Conservation (phyloP, 352 stramenopile genomes). For the Pelagophyceae sp. region DNA sequence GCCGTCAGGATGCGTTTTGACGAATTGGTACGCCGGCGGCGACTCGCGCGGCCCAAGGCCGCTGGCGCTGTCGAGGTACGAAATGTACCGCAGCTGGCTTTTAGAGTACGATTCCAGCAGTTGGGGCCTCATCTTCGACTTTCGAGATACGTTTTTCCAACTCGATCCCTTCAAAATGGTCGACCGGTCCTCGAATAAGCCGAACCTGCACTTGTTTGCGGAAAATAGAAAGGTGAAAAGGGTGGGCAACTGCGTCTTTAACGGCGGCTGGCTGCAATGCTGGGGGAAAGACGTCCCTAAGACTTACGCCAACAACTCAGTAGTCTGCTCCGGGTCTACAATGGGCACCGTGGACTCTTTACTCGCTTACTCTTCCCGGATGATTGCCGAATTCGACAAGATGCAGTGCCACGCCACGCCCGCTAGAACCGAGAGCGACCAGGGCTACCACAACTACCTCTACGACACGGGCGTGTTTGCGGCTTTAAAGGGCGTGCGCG, state of each 20-base stretch:
- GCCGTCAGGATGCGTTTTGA: slow-evolving; percentile 1
- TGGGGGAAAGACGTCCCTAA: slow-evolving; percentile 15
- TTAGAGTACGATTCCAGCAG: not conserved
- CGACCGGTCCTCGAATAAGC: not conserved
- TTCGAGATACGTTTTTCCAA: slow-evolving; percentile 19
- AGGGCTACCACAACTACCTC: slow-evolving; percentile 21
- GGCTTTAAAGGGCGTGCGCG: not conserved
- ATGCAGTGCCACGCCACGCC: slow-evolving; percentile 19
- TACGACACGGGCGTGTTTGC: slow-evolving; percentile 13
- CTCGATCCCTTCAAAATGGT: slow-evolving; percentile 5
- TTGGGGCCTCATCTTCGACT: slow-evolving; percentile 18
- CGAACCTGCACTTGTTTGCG: slow-evolving; percentile 15
- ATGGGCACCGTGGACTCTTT: not conserved
- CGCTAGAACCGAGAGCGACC: slow-evolving; percentile 6
- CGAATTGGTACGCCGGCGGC: slow-evolving; percentile 12
- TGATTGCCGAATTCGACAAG: slow-evolving; percentile 15
- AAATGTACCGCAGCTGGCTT: slow-evolving; percentile 17
- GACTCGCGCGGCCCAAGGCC: not conserved
- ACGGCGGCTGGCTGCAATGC: slow-evolving; percentile 5
- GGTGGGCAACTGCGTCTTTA: slow-evolving; percentile 19
- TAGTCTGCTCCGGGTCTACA: slow-evolving; percentile 14
- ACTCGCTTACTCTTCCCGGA: not conserved
- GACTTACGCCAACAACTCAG: slow-evolving; percentile 1
- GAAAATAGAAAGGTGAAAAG: slow-evolving; percentile 11
- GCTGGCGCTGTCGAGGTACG: not conserved